Percentiles rank a stretch among this genome's conserved stretches.
These are phyloP conservation scores for Chlorella ohadii DNA, from an alignment of 139 green algal genomes.

Conservation along the genomic window DNA sequence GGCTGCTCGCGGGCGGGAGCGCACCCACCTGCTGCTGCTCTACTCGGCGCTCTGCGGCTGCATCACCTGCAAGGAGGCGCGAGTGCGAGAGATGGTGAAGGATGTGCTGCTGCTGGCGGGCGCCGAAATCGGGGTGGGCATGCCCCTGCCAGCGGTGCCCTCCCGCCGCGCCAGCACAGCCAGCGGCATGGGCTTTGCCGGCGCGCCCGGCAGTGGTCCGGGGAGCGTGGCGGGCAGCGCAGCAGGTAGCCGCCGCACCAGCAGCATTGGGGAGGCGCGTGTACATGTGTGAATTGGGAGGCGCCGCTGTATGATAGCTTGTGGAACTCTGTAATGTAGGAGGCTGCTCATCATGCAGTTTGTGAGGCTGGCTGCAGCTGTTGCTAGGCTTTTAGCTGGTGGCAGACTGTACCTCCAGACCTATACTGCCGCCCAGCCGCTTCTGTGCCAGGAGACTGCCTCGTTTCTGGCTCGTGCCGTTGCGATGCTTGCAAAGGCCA, in stretches of 20 bases:
- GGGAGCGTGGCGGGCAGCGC: not conserved
- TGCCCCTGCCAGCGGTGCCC: conserved; percentile 75
- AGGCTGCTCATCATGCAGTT: too few species aligned
- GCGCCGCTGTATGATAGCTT: too few species aligned
- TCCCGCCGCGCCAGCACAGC: conserved; percentile 63
- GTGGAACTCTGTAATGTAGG: too few species aligned
- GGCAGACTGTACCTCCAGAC: too few species aligned
- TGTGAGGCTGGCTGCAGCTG: too few species aligned
- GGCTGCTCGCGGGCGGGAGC: conserved; percentile 37
- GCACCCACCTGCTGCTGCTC: conserved; percentile 66
- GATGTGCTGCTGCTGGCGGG: conserved; percentile 62
- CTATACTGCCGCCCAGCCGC: too few species aligned
- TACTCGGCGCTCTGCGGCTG: conserved; percentile 57
- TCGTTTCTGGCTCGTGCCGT: too few species aligned
- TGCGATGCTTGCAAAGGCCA: too few species aligned
- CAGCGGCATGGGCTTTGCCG: not conserved
- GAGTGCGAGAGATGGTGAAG: conserved; percentile 49
- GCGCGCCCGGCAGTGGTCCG: too few species aligned
- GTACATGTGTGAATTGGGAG: too few species aligned
- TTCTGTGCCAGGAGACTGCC: too few species aligned
- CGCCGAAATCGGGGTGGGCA: conserved; percentile 54
- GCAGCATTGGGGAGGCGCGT: conserved; percentile 1
- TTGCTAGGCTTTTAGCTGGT: too few species aligned
- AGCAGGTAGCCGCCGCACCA: not conserved
- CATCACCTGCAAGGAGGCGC: conserved; percentile 51